These are phyloP conservation scores for Boechera stricta DNA, from an alignment of 345 rosid genomes.

Conservation along the genomic window DNA sequence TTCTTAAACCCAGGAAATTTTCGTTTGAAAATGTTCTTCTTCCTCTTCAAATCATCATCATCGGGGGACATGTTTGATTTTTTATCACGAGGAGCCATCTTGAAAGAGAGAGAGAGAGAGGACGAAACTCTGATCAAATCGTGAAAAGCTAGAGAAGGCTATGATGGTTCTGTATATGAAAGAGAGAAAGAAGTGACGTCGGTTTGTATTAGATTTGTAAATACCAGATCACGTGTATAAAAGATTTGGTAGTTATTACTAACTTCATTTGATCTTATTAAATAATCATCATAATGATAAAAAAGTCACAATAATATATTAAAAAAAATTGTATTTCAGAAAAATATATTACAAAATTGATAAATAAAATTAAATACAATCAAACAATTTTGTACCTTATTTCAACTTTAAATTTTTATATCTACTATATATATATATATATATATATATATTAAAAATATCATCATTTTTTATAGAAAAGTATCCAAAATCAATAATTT, in stretches of 20 bases:
- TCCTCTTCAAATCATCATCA: not conserved
- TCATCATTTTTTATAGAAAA: not conserved
- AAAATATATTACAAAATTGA: not conserved
- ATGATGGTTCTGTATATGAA: not conserved
- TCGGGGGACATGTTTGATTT: too few relatives aligned
- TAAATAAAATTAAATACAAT: not conserved
- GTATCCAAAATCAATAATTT: not conserved
- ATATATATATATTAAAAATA: not conserved
- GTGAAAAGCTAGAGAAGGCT: too few relatives aligned
- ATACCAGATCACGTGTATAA: conserved; percentile 21
- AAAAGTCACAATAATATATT: too few relatives aligned
- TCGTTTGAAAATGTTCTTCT: not conserved
- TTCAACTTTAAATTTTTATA: not conserved
- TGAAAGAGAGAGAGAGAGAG: too few relatives aligned
- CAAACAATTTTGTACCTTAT: not conserved
- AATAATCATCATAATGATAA: not conserved
- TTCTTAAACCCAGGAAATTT: not conserved
- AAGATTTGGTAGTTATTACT: conserved; percentile 14
- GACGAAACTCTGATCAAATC: too few relatives aligned
- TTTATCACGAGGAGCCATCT: too few relatives aligned
- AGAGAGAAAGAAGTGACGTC: not conserved
- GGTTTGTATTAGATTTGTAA: conserved; percentile 3
- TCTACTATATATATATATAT: not conserved
- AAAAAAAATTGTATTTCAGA: too few relatives aligned
- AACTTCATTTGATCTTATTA: not conserved